Evolutionary conservation across 495 filamentous ascomycete species (phyloP).

Genomic region (Penicillium taxi): DNA sequence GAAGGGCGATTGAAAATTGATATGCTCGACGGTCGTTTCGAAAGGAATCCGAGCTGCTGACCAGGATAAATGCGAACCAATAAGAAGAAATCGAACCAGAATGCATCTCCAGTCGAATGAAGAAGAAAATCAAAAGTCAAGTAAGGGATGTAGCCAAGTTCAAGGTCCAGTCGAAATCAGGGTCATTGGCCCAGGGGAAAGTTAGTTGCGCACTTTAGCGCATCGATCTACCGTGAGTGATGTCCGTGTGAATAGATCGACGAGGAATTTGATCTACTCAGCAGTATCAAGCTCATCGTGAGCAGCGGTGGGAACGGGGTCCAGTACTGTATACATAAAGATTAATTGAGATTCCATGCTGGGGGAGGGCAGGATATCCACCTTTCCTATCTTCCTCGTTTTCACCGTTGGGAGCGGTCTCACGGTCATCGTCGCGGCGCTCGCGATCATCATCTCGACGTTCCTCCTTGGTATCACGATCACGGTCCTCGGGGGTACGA

Average conservation of each 20-base stretch:
- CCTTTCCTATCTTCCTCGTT: constrained; percentile 80
- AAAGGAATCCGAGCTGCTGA: constrained; percentile 36
- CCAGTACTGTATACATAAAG: constrained; percentile 54
- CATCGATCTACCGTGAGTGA: too few relatives aligned
- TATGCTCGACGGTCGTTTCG: constrained; percentile 40
- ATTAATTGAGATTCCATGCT: too few relatives aligned
- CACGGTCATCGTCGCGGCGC: constrained; percentile 59
- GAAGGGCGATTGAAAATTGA: constrained; percentile 24
- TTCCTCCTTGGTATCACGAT: constrained; percentile 60
- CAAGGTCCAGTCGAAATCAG: too few relatives aligned
- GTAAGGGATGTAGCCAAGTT: too few relatives aligned
- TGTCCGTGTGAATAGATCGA: too few relatives aligned
- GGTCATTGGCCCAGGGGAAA: too few relatives aligned
- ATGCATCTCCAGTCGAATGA: too few relatives aligned
- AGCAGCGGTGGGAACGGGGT: constrained; percentile 71
- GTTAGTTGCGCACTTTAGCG: too few relatives aligned
- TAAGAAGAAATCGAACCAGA: constrained; percentile 7
- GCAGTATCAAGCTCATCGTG: constrained; percentile 97
- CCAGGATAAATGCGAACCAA: constrained; percentile 29
- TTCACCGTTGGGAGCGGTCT: constrained; percentile 39
- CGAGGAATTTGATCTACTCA: constrained; percentile 63
- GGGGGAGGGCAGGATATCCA: too few relatives aligned
- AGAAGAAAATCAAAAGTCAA: too few relatives aligned
- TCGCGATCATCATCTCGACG: constrained; percentile 61
- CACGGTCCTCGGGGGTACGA: constrained; percentile 53